Base-by-base conservation (phyloP, 2,329 filamentous ascomycete genomes). In the Apiospora phragmitis region DNA sequence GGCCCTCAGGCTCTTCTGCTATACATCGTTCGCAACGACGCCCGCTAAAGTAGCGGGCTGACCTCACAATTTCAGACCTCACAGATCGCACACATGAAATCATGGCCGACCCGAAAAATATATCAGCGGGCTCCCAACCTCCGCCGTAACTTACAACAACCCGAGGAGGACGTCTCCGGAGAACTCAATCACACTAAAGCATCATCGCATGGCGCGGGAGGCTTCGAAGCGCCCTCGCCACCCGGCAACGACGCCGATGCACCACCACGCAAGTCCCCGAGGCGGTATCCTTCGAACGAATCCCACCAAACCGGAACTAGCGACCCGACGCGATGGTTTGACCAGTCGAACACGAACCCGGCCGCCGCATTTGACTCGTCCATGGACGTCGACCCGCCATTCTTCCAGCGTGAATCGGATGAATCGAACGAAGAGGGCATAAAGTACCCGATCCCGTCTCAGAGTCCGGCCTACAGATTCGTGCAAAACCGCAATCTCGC, bases 301-400 rank as follows among this genome's bases (percentile, higher is more conserved):
- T 89, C 85, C 45, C 81, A 85, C 65, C 80, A 83, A 29, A 88
- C 87, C 0, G 80, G 81, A 3, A 77, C 82, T 4, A 88, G 85
- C 73, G 87, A 89, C 68, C 82, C 86, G 0, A 85, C 82, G 45
- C 83, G 79, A 45, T 90, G 88, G 88, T 89, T 89, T 70, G 84
- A 89, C 45, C 80, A 79, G 14, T 87, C 85, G 5, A 89, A 89
- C 59, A 78, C 83, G 62, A 86, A 89, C 55, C 83, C 85, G 0
- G 83, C 80, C 0, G 81, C 80, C 14, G 81, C 79, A 0, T 83
- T 83, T 65, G 82, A 85, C 41, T 79, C 81, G 32, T 79, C 76
- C 26, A 88, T 89, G 85, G 87, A 89, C 74, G 82, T 87, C 21
- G 87, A 89, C 59, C 85, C 87, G 3, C 87, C 87, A 0, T 89